Conservation (phyloP, 208 protist genomes). For the Trypanosoma scelopori region DNA sequence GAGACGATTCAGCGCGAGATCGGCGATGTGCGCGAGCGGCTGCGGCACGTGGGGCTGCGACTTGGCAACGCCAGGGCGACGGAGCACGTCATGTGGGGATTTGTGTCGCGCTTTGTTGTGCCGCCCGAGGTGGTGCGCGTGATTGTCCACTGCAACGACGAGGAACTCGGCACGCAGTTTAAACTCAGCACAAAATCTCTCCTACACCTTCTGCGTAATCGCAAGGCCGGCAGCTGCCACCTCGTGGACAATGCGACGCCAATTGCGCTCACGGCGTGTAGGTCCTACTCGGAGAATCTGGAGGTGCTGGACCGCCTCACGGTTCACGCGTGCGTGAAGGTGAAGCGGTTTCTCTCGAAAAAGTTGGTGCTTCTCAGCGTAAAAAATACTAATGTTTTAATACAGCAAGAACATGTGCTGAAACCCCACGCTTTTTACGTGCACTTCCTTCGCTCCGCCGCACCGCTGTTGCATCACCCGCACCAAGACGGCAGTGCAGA, state of each 20-base stretch:
- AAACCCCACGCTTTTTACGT: constrained; percentile 68
- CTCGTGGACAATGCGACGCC: not conserved
- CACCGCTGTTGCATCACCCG: constrained; percentile 50
- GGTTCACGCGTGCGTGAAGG: constrained; percentile 75
- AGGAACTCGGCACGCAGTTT: constrained; percentile 74
- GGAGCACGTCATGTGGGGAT: constrained; percentile 57
- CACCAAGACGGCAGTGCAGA: not conserved
- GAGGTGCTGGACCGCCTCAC: constrained; percentile 66
- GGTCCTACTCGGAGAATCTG: constrained; percentile 60
- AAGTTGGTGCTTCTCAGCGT: constrained; percentile 62
- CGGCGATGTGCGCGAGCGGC: constrained; percentile 65
- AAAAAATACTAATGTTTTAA: constrained; percentile 81
- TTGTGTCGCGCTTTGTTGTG: constrained; percentile 59
- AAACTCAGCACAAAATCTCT: constrained; percentile 50
- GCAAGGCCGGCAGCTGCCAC: constrained; percentile 23
- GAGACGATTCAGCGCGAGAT: constrained; percentile 68
- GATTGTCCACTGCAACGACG: constrained; percentile 64
- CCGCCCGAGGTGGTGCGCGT: constrained; percentile 80
- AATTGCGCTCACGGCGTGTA: constrained; percentile 44
- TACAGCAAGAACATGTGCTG: constrained; percentile 80
- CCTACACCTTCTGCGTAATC: constrained; percentile 61
- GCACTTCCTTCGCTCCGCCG: constrained; percentile 63
- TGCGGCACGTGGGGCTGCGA: constrained; percentile 43
- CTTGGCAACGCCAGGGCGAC: constrained; percentile 46
- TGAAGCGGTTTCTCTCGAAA: constrained; percentile 63